These are phyloP conservation scores for Annulohypoxylon truncatum DNA, from an alignment of 2,329 filamentous ascomycete genomes.

Conservation along the genomic window DNA sequence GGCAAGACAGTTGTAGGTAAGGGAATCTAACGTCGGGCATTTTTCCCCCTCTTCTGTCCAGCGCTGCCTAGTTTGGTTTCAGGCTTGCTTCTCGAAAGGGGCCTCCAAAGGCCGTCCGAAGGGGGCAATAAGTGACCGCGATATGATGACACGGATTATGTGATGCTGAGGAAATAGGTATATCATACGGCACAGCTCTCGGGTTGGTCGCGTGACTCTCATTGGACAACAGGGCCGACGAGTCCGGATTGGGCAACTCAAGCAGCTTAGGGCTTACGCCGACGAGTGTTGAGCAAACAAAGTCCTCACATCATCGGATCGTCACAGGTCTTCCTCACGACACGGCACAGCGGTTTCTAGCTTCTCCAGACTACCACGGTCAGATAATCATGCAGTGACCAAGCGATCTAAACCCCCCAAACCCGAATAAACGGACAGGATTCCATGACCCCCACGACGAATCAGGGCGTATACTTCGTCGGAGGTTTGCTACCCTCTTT, in stretches of 20 bases:
- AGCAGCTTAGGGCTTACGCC: constrained; percentile 36
- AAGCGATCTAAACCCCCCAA: constrained; percentile 24
- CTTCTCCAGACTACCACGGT: constrained; percentile 28
- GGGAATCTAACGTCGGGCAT: constrained; percentile 29
- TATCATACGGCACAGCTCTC: constrained; percentile 25
- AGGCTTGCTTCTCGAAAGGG: constrained; percentile 7
- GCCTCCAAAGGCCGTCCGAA: not conserved
- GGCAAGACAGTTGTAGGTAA: constrained; percentile 25
- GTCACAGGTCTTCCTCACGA: constrained; percentile 1
- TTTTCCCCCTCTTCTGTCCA: constrained; percentile 33
- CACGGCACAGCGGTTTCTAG: constrained; percentile 7
- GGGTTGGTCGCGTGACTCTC: constrained; percentile 27
- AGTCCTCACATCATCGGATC: constrained; percentile 28
- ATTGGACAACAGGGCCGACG: constrained; percentile 21
- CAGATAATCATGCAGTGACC: constrained; percentile 34
- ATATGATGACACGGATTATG: constrained; percentile 35
- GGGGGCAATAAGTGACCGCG: constrained; percentile 30
- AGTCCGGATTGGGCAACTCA: constrained; percentile 27
- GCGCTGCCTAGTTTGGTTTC: constrained; percentile 20
- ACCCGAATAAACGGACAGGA: constrained; percentile 29
- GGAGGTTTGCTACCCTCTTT: constrained; percentile 23
- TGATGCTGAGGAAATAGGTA: constrained; percentile 26
- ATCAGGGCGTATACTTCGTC: constrained; percentile 4
- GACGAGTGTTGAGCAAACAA: constrained; percentile 19
- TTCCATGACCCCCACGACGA: constrained; percentile 31